Evolutionary conservation across 1,284 basidiomycete genomes (phyloP).

Genomic region (Ustilago shanxiensis): DNA sequence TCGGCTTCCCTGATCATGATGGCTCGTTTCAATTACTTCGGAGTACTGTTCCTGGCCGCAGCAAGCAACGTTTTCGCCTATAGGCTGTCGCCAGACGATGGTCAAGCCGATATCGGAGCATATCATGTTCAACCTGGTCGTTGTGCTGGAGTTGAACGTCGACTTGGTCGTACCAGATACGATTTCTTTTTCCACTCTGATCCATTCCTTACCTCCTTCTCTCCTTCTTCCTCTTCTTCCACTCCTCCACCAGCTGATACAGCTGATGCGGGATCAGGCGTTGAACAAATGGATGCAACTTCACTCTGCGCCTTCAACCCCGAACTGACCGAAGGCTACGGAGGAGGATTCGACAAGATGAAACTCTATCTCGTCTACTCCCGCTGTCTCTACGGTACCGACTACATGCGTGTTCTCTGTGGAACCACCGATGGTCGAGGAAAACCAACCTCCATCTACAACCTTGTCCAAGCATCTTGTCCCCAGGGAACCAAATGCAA

Average conservation of each 20-base stretch:
- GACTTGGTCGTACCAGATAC: slow-evolving; percentile 15
- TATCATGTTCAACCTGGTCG: slow-evolving; percentile 43
- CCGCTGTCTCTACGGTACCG: slow-evolving; percentile 25
- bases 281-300: slow-evolving; percentile 26
- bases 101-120: slow-evolving; percentile 33
- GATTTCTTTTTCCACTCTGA: slow-evolving; percentile 12
- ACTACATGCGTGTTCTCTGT: slow-evolving; percentile 29
- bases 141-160: slow-evolving; percentile 21
- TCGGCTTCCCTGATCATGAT: not conserved
- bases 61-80: slow-evolving; percentile 2
- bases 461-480: slow-evolving; percentile 28
- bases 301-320: slow-evolving; percentile 36
- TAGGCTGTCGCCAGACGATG: slow-evolving; percentile 21
- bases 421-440: slow-evolving; percentile 20
- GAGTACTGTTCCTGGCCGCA: not conserved
- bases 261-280: not conserved
- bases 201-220: slow-evolving; percentile 23
- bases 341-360: slow-evolving; percentile 21
- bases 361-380: slow-evolving; percentile 34
- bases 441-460: slow-evolving; percentile 10
- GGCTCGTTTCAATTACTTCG: not conserved
- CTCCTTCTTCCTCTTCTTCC: not conserved
- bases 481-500: slow-evolving; percentile 30
- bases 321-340: slow-evolving; percentile 28
- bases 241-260: not conserved